Conservation (phyloP, 495 filamentous ascomycete species). For the Podospora comata region DNA sequence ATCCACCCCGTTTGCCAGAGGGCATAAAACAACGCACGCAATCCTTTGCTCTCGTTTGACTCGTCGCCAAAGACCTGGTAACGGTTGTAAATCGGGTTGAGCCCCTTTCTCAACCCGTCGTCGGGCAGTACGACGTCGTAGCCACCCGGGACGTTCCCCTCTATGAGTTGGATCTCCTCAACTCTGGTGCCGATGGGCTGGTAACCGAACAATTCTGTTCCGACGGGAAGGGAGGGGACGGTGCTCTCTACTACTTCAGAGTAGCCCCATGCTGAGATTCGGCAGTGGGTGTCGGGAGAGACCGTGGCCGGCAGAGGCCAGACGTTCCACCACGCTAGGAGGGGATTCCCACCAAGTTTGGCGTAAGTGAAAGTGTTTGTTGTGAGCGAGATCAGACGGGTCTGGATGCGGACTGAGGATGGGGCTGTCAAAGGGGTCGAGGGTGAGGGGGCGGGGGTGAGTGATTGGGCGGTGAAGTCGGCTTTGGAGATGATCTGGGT, state of each 20-base stretch:
- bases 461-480: constrained; percentile 2
- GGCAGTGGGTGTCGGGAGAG: constrained; percentile 45
- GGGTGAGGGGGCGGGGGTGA: constrained; percentile 1
- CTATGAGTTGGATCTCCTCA: constrained; percentile 31
- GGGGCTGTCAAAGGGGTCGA: not conserved
- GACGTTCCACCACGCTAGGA: constrained; percentile 48
- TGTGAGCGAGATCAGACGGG: constrained; percentile 46
- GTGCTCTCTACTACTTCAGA: constrained; percentile 50
- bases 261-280: constrained; percentile 57
- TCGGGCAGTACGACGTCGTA: constrained; percentile 35
- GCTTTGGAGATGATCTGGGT: constrained; percentile 14
- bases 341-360: constrained; percentile 36
- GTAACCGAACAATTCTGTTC: constrained; percentile 39
- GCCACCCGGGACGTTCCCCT: constrained; percentile 32
- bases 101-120: constrained; percentile 41
- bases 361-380: constrained; percentile 59
- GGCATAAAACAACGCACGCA: constrained; percentile 40
- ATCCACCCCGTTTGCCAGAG: constrained; percentile 49
- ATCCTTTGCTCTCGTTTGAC: constrained; percentile 18
- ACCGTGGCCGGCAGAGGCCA: constrained; percentile 27
- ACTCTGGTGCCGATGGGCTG: constrained; percentile 41
- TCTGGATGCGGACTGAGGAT: constrained; percentile 40
- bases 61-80: constrained; percentile 35
- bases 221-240: constrained; percentile 30
- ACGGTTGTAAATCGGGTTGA: constrained; percentile 54